Base-by-base conservation (phyloP, 2,329 filamentous ascomycete species). In the Cordyceps cicadae region DNA sequence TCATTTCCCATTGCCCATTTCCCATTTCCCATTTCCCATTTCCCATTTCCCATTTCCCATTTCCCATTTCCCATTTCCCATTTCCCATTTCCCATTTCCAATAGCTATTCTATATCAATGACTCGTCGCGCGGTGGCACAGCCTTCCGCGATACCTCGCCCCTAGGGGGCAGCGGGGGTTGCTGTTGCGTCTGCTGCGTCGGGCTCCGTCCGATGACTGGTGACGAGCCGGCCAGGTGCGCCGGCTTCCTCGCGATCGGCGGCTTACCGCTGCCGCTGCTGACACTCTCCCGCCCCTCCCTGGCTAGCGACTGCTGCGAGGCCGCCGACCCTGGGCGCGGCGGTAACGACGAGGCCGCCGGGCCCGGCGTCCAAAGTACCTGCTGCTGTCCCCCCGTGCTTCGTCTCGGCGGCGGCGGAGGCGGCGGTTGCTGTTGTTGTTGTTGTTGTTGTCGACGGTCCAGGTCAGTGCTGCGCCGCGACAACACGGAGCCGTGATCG, bases 161-260 rank as follows among this genome's bases (percentile, higher is more conserved):
- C 45, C 59, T 55, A 24, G 43, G 43, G 32, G 53, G 58, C 12
- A 60, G 21, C 12, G 58, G 39, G 17, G 58, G 50, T 11, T 48
- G 45, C 45, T 48, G 50, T 14, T 60, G 50, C 32, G 45, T 29
- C 26, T 29, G 57, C 39, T 43, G 51, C 17, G 49, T 48, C 15
- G 70, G 69, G 29, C 69, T 72, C 55, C 70, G 68, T 5, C 55
- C 53, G 9, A 65, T 43, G 26, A 21, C 62, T n/a, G 52, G 60
- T 32, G 60, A 62, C 14, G 60, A 54, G 2, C 17, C 17, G 7
- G 48, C 71, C 17, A 85, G 75, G 64, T 85, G 81, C 2, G 81
- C 77, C 1, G 86, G 86, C 66, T 89, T 89, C 69, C 78, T 82
- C 24, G 85, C 86, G 54, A 88, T 76, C 1, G 81, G 81, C 5